Base-by-base conservation (phyloP, 306 rosid species). In the Oxytropis ochrocephala region DNA sequence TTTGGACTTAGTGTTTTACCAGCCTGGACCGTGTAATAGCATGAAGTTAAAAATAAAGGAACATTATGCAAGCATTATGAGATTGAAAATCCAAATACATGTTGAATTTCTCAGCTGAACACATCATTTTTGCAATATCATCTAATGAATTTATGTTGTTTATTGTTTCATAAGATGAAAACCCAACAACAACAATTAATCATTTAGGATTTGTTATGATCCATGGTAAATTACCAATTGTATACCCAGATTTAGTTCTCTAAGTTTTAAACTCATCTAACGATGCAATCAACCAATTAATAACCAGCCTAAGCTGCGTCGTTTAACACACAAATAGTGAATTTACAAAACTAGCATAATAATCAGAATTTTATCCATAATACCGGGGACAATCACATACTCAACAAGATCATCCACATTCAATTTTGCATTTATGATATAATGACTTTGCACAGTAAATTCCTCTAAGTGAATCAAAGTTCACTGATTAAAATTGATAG, bases 1-100 rank as follows among this genome's bases (percentile, higher is more conserved):
- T 96, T 89, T 69, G 77, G 79, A 77, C 97, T 89, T 62, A 95
- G 78, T 32, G 99, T 95, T 77, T 79, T 95, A 77, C 99, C 99
- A 64, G 95, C 85, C 99, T 95, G 95, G 71, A 72, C 64, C 67
- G 64, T 44, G 54, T 53, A 27, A 48, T 54, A 44, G 57, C 8
- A 54, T 33, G 27, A 85, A 68, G 75, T 38, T 50, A 29, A 61
- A 52, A 49, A 16, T 17, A 19, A 33, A 35, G 69, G 24, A 64
- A 17, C 35, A 86, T 41, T 4, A 65, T 42, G 13, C 21, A 62
- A 72, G 57, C 57, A 53, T 32, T 49, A 56, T 35, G 42, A 39
- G 42, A 57, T 64, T 36, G 21, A n/a, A 61, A 70, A 60, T 65
- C 32, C n/a, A 69, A 41, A 46, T 67, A 73, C 38, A 43, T 66